Conservation (phyloP, 306 rosid species). For the Prosopis cineraria region DNA sequence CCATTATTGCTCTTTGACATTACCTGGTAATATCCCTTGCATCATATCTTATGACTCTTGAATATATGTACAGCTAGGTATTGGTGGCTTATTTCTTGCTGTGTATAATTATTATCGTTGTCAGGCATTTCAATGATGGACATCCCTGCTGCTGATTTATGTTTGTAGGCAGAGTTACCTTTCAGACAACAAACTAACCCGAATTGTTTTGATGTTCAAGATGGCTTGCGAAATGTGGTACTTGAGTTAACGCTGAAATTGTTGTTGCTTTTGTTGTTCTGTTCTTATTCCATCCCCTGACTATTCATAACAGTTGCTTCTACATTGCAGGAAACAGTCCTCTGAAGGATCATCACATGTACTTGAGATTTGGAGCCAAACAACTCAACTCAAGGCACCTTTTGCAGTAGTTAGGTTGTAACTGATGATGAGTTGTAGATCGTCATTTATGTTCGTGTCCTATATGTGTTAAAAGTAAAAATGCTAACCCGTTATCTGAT, state of each 20-base stretch:
- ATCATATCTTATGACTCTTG: neutral
- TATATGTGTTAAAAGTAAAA: neutral
- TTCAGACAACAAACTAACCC: conserved; percentile 40
- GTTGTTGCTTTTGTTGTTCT: too few relatives aligned
- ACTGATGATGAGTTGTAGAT: conserved; percentile 5
- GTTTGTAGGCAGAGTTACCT: conserved; percentile 49
- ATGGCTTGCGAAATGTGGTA: conserved; percentile 43
- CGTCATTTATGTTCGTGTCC: conserved; percentile 9
- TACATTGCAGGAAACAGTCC: conserved; percentile 46
- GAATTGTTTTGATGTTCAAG: conserved; percentile 35
- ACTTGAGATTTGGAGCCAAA: conserved; percentile 42
- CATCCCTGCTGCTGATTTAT: neutral
- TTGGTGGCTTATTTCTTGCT: neutral
- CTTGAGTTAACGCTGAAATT: neutral
- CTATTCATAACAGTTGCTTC: conserved; percentile 3
- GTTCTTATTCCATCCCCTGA: neutral
- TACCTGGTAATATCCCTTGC: neutral
- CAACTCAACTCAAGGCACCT: conserved; percentile 35
- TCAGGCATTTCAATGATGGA: neutral
- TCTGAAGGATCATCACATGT: conserved; percentile 32
- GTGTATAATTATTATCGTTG: neutral
- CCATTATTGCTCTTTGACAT: neutral
- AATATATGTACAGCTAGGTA: neutral
- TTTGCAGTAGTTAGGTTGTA: conserved; percentile 27
- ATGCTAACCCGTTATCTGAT: neutral